A percentile compares a stretch with the other conserved stretches of the same genome.
Evolutionary conservation across 1,284 basidiomycete species (phyloP).

Genomic region (Marasmius sp.): DNA sequence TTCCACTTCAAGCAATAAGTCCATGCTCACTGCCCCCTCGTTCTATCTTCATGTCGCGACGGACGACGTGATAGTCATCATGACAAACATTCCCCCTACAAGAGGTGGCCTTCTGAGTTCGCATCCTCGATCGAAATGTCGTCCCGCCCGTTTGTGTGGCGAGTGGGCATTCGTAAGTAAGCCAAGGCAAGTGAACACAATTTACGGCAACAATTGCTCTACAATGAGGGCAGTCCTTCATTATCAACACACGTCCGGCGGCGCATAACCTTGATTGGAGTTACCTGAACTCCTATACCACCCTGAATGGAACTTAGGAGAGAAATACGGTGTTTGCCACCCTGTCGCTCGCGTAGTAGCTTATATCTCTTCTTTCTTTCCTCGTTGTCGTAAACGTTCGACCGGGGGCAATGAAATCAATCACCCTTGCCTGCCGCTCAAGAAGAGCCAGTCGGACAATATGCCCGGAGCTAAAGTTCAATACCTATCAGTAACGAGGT

Average conservation of each 20-base stretch:
- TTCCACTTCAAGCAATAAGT: no score
- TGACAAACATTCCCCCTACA: no score
- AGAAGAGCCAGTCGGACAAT: not conserved
- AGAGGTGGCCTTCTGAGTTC: no score
- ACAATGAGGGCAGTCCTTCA: no score
- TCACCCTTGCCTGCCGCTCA: not conserved
- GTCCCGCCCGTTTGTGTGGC: no score
- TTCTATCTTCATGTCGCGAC: no score
- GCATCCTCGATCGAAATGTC: no score
- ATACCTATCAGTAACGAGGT: not conserved
- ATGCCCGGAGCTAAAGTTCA: not conserved
- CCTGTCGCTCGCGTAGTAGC: not conserved
- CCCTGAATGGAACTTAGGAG: not conserved
- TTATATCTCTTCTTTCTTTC: not conserved
- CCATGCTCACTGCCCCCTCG: no score
- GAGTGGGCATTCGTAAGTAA: no score
- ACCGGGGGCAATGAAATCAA: not conserved
- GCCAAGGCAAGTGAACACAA: no score
- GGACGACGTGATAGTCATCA: no score
- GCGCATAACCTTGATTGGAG: not conserved
- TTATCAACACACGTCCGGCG: not conserved
- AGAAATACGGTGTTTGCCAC: not conserved
- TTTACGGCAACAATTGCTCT: no score
- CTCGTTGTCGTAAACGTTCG: not conserved
- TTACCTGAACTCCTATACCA: not conserved